These are phyloP conservation scores for Rubia peregrina DNA, from an alignment of 305 asterid species.

Conservation along the genomic window DNA sequence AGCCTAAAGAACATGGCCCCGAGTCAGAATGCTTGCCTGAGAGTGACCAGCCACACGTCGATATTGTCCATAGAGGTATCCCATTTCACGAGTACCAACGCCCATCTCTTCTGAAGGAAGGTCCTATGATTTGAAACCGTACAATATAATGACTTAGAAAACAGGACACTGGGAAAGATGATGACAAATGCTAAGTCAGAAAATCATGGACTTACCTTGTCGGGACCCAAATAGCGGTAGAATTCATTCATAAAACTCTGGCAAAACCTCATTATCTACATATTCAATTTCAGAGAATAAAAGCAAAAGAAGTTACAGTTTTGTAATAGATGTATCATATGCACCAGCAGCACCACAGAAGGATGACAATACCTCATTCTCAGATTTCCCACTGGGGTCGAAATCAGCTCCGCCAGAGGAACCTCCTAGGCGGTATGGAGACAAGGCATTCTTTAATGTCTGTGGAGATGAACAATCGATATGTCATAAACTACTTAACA, in stretches of 20 bases:
- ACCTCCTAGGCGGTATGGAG: slow-evolving; percentile 97
- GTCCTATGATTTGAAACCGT: slow-evolving; percentile 46
- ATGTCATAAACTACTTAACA: slow-evolving; percentile 15
- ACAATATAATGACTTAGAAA: slow-evolving; percentile 19
- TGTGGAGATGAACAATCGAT: slow-evolving; percentile 32
- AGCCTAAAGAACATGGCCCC: slow-evolving; percentile 1
- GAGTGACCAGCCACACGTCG: slow-evolving; percentile 89
- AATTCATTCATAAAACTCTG: slow-evolving; percentile 97
- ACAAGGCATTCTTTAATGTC: slow-evolving; percentile 92
- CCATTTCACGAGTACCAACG: slow-evolving; percentile 97
- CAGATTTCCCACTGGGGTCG: slow-evolving; percentile 91
- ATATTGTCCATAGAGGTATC: slow-evolving; percentile 89
- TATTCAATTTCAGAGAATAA: slow-evolving; percentile 18
- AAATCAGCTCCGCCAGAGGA: slow-evolving; percentile 98
- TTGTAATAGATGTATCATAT: slow-evolving; percentile 18
- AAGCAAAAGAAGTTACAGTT: slow-evolving; percentile 19
- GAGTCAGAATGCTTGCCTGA: slow-evolving; percentile 52
- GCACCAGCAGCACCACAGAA: slow-evolving; percentile 9
- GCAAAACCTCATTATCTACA: slow-evolving; percentile 89
- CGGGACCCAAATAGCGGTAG: slow-evolving; percentile 92
- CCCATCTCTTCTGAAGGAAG: slow-evolving; percentile 99
- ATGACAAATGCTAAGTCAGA: slow-evolving; percentile 10
- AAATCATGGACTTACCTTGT: slow-evolving; percentile 54
- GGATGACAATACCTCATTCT: slow-evolving; percentile 58
- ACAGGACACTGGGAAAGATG: slow-evolving; percentile 15